These are phyloP conservation scores for Elymus sibiricus DNA, from an alignment of 176 grass and related monocot genomes.

Conservation along the genomic window DNA sequence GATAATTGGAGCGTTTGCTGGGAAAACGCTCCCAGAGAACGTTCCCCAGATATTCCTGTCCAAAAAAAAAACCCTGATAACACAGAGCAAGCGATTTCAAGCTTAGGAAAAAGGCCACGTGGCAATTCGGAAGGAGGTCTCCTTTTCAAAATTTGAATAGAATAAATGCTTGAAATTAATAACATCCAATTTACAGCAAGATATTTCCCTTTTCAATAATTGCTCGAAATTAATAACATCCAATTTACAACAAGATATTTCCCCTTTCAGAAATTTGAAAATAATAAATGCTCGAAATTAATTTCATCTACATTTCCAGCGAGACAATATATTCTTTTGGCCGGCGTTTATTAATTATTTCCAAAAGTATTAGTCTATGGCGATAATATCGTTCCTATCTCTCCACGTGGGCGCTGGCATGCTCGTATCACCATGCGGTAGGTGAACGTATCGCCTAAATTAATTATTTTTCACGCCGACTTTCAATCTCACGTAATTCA, in stretches of 20 bases:
- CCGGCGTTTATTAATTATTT: neutral
- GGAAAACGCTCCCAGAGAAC: too few relatives aligned
- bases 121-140: neutral
- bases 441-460: neutral
- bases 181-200: neutral
- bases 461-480: too few relatives aligned
- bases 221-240: neutral
- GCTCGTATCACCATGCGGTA: neutral
- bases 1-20: too few relatives aligned
- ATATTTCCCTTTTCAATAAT: neutral
- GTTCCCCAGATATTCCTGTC: too few relatives aligned
- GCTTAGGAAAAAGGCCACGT: neutral
- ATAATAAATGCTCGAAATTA: neutral
- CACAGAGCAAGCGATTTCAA: too few relatives aligned
- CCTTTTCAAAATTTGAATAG: neutral
- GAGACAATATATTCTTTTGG: neutral
- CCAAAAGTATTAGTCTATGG: neutral
- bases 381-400: neutral
- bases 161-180: neutral
- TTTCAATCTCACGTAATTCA: neutral
- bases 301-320: neutral
- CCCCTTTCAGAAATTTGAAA: neutral
- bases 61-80: too few relatives aligned
- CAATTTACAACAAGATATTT: neutral
- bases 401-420: neutral